Evolutionary conservation across 768 basidiomycete species (phyloP).

Genomic region (Russula emetica): DNA sequence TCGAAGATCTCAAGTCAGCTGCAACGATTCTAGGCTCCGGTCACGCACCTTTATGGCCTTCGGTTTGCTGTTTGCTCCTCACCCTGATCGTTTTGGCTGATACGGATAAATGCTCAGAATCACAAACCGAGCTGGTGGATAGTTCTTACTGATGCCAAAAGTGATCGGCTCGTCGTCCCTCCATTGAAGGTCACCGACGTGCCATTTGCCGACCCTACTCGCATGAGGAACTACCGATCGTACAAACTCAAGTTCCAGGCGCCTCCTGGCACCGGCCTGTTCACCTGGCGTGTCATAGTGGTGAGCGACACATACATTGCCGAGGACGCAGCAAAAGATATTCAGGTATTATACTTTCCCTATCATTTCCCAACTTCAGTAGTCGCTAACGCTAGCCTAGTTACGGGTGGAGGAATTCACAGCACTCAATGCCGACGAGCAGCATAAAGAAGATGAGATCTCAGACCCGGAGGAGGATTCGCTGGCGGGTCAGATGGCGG

Average conservation of each 20-base stretch:
- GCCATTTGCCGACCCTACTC: constrained; percentile 52
- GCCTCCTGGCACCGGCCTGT: constrained; percentile 74
- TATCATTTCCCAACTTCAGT: not conserved
- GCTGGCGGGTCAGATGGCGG: constrained; percentile 95
- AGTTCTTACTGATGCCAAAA: constrained; percentile 82
- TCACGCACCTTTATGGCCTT: constrained; percentile 94
- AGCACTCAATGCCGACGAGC: constrained; percentile 51
- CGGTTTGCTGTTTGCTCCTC: constrained; percentile 44
- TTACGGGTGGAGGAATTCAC: constrained; percentile 79
- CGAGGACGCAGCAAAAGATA: constrained; percentile 64
- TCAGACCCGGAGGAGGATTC: constrained; percentile 97
- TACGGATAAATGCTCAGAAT: constrained; percentile 43
- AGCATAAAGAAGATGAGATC: constrained; percentile 81
- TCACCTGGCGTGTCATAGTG: constrained; percentile 84
- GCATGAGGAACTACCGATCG: constrained; percentile 60
- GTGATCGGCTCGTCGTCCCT: constrained; percentile 79
- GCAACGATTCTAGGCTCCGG: constrained; percentile 52
- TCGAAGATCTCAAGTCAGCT: constrained; percentile 52
- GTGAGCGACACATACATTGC: constrained; percentile 88
- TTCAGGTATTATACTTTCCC: constrained; percentile 52
- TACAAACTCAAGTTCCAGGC: constrained; percentile 96
- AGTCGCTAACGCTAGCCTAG: constrained; percentile 38
- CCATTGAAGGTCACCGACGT: constrained; percentile 79
- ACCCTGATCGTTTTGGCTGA: constrained; percentile 8
- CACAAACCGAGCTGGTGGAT: constrained; percentile 94